Base-by-base conservation (phyloP, 805 yeast genomes). In the Yarrowia yakushimensis region DNA sequence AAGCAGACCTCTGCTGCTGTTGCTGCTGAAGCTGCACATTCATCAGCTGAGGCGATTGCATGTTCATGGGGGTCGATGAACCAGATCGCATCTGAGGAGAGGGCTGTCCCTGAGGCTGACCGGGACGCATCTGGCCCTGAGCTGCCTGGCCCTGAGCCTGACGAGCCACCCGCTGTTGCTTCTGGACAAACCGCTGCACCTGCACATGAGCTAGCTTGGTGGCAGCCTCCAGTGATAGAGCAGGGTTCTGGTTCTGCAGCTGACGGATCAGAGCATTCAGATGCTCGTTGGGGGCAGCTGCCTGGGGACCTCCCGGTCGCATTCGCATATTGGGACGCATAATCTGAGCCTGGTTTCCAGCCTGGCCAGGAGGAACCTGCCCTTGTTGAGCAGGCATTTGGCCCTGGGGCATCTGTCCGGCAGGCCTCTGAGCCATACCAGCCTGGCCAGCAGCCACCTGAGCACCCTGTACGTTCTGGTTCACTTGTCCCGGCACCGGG, bases 201-300 rank as follows among this genome's bases (percentile, higher is more conserved):
- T 73, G 76, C 23, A 66, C 71, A 34, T 72, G 74, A 1, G 73
- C 74, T 46, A 68, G 66, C 64, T 67, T 70, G 17, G 69, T 68
- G 11, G 69, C 72, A 62, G 73, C 73, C 25, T 71, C 73, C 28
- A 72, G 69, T 4, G 75, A 63, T 42, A 69, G 68, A n/a, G 63
- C 64, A 3, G 73, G 74, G 46, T 70, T 67, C 66, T 67, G 73
- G 23, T 55, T 63, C 59, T 52, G 64, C 30, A 63, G 66, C 64
- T 67, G 72, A 48, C 54, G 66, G 4, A 67, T 64, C 43, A 69
- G 52, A n/a, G 65, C 64, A 18, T 63, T 63, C 17, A 69, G 45
- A 27, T 69, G 70, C 64, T 66, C 68, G 22, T 66, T 64, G 22
- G 59, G 63, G 33, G 63, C 43, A 12, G 46, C 52, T 33, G 62